These are phyloP conservation scores for Xylaria sp. DNA, from an alignment of 2,329 filamentous ascomycete genomes.

Conservation along the genomic window DNA sequence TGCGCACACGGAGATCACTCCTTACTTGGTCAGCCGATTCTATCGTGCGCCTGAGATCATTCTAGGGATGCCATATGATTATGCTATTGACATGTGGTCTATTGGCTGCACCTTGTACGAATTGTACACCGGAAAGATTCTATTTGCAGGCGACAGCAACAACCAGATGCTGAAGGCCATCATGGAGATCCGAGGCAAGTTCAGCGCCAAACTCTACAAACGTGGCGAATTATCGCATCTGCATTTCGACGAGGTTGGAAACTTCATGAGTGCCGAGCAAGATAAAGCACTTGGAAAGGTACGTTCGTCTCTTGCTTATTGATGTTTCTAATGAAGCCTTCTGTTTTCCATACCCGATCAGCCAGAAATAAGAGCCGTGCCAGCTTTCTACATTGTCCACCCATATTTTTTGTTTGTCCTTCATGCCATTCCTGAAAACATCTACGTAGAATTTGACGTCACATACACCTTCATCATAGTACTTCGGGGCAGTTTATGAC, in stretches of 20 bases:
- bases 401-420: background rate
- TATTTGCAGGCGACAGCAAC: constrained; percentile 95
- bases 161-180: constrained; percentile 98
- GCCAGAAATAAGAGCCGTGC: background rate
- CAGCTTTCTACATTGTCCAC: background rate
- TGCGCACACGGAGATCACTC: constrained; percentile 84
- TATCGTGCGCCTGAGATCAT: constrained; percentile 98
- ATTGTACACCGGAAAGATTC: constrained; percentile 95
- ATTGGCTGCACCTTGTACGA: constrained; percentile 98
- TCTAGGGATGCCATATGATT: constrained; percentile 94
- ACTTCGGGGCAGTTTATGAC: background rate
- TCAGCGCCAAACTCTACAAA: constrained; percentile 88
- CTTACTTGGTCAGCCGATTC: constrained; percentile 95
- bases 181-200: constrained; percentile 94
- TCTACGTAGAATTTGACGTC: background rate
- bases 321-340: constrained; percentile 34
- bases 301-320: constrained; percentile 48
- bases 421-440: background rate
- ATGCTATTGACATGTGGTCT: constrained; percentile 96
- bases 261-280: constrained; percentile 85
- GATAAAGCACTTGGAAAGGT: constrained; percentile 89
- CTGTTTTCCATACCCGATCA: background rate
- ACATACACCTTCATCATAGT: background rate
- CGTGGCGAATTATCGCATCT: constrained; percentile 78
- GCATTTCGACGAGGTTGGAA: constrained; percentile 86